Evolutionary conservation across 345 rosid species (phyloP).

Genomic region (Arabidopsis arenosa): DNA sequence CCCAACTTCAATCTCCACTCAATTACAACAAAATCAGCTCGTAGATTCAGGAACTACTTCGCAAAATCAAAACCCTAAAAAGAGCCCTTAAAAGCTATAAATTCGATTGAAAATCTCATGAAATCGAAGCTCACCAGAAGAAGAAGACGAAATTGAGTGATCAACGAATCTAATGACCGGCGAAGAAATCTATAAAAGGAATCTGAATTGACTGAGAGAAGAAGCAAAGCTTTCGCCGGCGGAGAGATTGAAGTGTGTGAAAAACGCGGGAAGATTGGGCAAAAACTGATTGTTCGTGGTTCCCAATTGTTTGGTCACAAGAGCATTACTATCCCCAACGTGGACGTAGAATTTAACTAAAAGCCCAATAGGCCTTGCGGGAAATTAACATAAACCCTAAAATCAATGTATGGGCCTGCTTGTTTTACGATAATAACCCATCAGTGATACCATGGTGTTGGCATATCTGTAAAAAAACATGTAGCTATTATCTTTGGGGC

Average conservation of each 20-base stretch:
- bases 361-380: conserved; percentile 12
- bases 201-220: conserved; percentile 13
- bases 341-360: neutral
- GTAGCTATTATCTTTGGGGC: too few species aligned
- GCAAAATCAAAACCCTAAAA: conserved; percentile 33
- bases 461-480: too few species aligned
- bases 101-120: neutral
- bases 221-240: conserved; percentile 42
- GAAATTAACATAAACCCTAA: neutral
- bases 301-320: conserved; percentile 24
- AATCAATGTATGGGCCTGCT: neutral
- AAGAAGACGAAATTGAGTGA: neutral
- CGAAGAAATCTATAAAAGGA: conserved; percentile 6
- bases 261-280: conserved; percentile 46
- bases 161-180: neutral
- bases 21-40: conserved; percentile 13
- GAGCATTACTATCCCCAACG: conserved; percentile 2
- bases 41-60: neutral
- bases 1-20: neutral
- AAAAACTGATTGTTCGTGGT: conserved; percentile 20
- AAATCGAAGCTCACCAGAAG: conserved; percentile 33
- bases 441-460: too few species aligned
- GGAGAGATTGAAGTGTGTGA: conserved; percentile 39
- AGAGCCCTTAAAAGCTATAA: neutral
- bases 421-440: too few species aligned